Base-by-base conservation (phyloP, 768 basidiomycete species). In the Ephemerocybe angulata region DNA sequence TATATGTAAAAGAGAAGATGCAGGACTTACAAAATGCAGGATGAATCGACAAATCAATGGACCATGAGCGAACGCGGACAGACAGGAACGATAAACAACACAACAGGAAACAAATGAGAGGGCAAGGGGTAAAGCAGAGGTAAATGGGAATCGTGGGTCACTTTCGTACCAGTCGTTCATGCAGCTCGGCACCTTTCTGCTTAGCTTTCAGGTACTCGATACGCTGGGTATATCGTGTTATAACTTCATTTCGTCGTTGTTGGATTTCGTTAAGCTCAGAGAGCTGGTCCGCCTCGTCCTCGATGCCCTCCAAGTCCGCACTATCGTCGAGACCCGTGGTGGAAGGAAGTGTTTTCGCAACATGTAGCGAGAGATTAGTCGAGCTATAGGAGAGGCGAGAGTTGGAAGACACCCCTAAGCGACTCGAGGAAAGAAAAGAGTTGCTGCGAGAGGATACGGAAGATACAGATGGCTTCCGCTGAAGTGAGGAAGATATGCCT, bases 161-260 rank as follows among this genome's bases (percentile, higher is more conserved):
- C 22, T 54, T 54, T 19, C 70, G 69, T 53, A 76, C 55, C 27
- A 81, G 67, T 58, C 70, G 75, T 61, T 82, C 80, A 53, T 72
- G 77, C 12, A 93, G 67, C 72, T 92, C 87, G 4, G 88, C 88
- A 17, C 84, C 84, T 69, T 86, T 90, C 65, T 91, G 72, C 62
- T 82, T 84, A 29, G 88, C 90, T 41, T 81, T 77, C 28, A 93
- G 74, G 64, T 85, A 93, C 60, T 90, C 87, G 53, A 92, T 66
- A 47, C 88, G 82, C 25, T 80, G 76, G 50, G 83, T 81, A 67
- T 89, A 93, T 49, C 90, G 79, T 53, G 71, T 76, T 25, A 80
- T 79, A 47, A 92, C 82, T 58, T 88, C 88, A 25, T 77, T 78
- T 38, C 82, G 77, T 37, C 88, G 79, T 53, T 77, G 72, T 50